Evolutionary conservation across 1,284 basidiomycete genomes (phyloP), one percentile per base, ranked within the genome.

Genomic region (Phlebopus sp.): DNA sequence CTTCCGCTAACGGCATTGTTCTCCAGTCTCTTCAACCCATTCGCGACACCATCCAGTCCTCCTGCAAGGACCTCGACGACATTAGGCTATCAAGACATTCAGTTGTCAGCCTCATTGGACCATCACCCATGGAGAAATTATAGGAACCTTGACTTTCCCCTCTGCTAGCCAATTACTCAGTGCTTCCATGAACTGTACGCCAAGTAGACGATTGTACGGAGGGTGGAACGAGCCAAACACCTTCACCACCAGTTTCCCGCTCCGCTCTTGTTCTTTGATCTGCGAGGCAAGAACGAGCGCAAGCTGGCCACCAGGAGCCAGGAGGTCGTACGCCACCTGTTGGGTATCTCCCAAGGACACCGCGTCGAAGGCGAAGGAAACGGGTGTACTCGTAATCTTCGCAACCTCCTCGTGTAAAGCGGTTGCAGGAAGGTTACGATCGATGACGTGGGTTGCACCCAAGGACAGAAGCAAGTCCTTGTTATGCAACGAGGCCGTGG

Each of bases 21-120:
- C 47, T 66, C 54, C 55, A 79, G 30, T 39, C 63, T 59, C 23
- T 67, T 57, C 50, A 79, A 52, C 0, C 72, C 77, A 10, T 51
- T 64, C 0, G 53, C 47, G n/a, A 79, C 71, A 2, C 72, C 76
- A 3, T 52, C 60, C 18, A 81, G 55, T 5, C 77, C 77, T 42
- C 60, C 60, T 0, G 70, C 62, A 3, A 79, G 52, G 5, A 76
- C 60, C 51, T 76, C 70, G 5, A 70, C 58, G 3, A 55, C 55
- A 42, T 70, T 70, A 4, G 69, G 64, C 69, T 66, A 41, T 15
- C 8, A 4, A 19, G 8, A 23, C 48, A 5, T 18, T 10, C 23
- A 15, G 29, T 13, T 13, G 6, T 9, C 14, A 35, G 17, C 19
- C n/a, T 23, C 27, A 11, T 32, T n/a, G 15, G 8, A 13, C 7